phyloP scores from a whole-genome alignment of 495 filamentous ascomycete species.

The Neurospora sp. region DNA sequence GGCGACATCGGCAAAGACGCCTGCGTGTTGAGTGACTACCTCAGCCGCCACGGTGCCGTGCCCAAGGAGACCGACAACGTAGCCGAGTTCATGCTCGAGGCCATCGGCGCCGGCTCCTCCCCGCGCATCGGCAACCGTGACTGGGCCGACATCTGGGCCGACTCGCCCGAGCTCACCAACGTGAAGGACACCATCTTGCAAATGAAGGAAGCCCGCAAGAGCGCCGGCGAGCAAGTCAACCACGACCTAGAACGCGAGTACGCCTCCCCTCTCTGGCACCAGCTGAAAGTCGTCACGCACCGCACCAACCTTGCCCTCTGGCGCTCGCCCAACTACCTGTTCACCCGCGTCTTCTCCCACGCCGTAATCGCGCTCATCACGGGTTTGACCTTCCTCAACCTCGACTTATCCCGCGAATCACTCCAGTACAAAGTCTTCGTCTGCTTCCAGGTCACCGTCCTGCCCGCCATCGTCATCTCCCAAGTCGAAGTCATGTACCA shows the following conservation, averaged over 20 bases:
- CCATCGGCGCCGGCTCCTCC: slow-evolving; percentile 68
- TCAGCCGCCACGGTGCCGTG: slow-evolving; percentile 46
- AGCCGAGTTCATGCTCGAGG: slow-evolving; percentile 83
- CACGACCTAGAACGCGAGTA: slow-evolving; percentile 51
- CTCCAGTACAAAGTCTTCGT: slow-evolving; percentile 75
- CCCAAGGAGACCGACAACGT: slow-evolving; percentile 53
- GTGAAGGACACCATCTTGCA: slow-evolving; percentile 55
- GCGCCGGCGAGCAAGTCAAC: slow-evolving; percentile 32
- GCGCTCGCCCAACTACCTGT: slow-evolving; percentile 66
- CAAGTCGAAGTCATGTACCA: slow-evolving; percentile 72
- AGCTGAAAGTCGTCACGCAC: slow-evolving; percentile 54
- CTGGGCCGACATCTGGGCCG: slow-evolving; percentile 72
- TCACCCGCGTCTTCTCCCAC: slow-evolving; percentile 70
- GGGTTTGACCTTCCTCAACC: slow-evolving; percentile 60
- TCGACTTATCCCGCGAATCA: slow-evolving; percentile 55
- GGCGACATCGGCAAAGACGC: slow-evolving; percentile 48
- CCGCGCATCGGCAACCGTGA: slow-evolving; percentile 62
- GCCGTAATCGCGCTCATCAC: slow-evolving; percentile 62
- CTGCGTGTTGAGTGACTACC: slow-evolving; percentile 32
- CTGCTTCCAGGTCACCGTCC: slow-evolving; percentile 71
- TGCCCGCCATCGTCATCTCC: slow-evolving; percentile 65
- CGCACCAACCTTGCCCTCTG: slow-evolving; percentile 60
- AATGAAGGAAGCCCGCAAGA: slow-evolving; percentile 50
- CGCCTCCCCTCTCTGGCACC: slow-evolving; percentile 62
- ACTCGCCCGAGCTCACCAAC: slow-evolving; percentile 57